Base-by-base conservation (phyloP, 805 yeast genomes). In the Spathaspora sp. region DNA sequence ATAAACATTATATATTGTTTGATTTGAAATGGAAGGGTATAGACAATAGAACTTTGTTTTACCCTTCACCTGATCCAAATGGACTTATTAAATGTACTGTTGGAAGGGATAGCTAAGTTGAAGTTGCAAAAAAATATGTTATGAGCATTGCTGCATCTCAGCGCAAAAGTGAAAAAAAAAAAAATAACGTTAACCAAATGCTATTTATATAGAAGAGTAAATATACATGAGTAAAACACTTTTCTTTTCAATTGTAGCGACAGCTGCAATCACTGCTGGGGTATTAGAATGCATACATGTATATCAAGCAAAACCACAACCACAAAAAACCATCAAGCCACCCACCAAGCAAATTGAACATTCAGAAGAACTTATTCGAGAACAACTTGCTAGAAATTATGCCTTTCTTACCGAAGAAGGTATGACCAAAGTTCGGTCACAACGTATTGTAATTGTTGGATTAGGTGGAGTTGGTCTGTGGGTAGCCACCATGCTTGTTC, bases 401-500 rank as follows among this genome's bases (percentile, higher is more conserved):
- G 97, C 96, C 1, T 94, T 94, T 64, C 75, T 94, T 26, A 90
- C 97, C 11, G 89, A 87, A 48, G 87, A 85, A 18, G 98, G 97
- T 0, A 84, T 91, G 81, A 67, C 70, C 17, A 82, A 81, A 53
- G 80, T 94, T 16, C 82, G 97, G 50, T 69, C 76, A 11, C 86
- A 89, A 61, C 78, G 81, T 51, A 80, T 92, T 2, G 87, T 90
- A 1, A 87, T 93, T 14, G 84, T 82, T 29, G 99, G 99, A 29
- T 94, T 93, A 16, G 99, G 99, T 52, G 99, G 99, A 52, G 99
- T 94, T 42, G 99, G 99, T 2, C 92, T 97, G 0, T 92, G 97
- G 93, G 96, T 86, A 20, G 85, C 87, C 11, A 86, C 96, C 10
- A 89, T 96, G 87, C 77, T 94, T 51, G 87, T 88, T 1, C 83